A percentile compares a stretch with the other conserved stretches of the same genome.
These are phyloP conservation scores for Pyricularia grisea DNA, from an alignment of 2,329 filamentous ascomycete genomes.

Conservation along the genomic window DNA sequence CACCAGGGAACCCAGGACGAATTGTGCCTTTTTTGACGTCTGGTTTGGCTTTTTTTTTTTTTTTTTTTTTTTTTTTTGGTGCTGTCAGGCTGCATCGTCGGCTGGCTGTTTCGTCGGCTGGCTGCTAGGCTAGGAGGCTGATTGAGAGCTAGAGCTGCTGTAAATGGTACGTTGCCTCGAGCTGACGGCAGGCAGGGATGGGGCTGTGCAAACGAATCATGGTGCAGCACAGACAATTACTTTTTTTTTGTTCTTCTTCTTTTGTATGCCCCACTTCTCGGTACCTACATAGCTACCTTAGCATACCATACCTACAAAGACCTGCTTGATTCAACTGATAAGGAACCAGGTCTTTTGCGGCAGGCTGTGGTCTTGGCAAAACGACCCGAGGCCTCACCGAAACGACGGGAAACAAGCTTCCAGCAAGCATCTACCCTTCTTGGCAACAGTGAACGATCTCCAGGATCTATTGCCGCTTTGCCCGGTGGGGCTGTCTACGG, in stretches of 20 bases:
- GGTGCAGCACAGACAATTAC: not conserved
- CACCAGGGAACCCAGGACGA: not conserved
- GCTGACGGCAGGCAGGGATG: not conserved
- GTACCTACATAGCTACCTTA: too few species aligned
- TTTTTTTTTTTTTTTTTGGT: not conserved
- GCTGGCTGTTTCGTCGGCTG: not conserved
- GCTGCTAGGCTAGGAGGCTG: too few species aligned
- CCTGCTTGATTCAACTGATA: not conserved
- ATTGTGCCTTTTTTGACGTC: not conserved
- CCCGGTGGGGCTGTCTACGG: not conserved
- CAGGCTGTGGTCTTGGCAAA: not conserved
- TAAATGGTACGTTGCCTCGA: not conserved
- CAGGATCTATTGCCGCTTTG: not conserved
- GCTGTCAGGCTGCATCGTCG: too few species aligned
- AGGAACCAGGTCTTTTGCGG: not conserved
- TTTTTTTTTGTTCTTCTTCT: not conserved
- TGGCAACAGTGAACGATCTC: not conserved
- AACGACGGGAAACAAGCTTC: not conserved
- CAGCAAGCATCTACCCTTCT: not conserved
- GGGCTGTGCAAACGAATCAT: not conserved
- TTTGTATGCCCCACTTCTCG: not conserved
- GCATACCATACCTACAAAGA: too few species aligned
- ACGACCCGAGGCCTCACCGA: not conserved
- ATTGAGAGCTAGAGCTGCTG: too few species aligned
- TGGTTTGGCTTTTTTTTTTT: not conserved